Evolutionary conservation across 129 eudicot genomes (phyloP), one percentile per base, ranked within the genome.

Genomic region (Calendula officinalis): DNA sequence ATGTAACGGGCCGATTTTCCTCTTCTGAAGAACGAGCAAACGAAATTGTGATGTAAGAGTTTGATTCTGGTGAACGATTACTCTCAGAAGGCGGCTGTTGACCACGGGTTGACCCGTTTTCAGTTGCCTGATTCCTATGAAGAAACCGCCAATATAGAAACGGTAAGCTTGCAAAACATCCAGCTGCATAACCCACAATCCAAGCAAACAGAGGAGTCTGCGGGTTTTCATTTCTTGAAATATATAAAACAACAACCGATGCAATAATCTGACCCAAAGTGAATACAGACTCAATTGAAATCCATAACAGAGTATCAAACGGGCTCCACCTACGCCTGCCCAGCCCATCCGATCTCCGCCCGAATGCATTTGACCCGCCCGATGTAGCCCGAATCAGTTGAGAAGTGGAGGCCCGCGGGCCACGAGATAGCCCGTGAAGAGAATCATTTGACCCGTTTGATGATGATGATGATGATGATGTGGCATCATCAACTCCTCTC

Each of bases 141-240:
- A 80, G 80, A 78, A 75, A 86, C 11, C 95, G 84, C 90, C 89
- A 83, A 62, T 80, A 86, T 7, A 83, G 53, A 66, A 86, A 75
- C 0, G 95, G 95, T 66, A 86, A 81, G 50, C 80, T 80, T 35
- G 84, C 86, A 15, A 70, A 40, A 75, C 89, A 86, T 17, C 95
- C 95, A 61, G 76, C 78, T 30, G 87, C 77, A 78, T 86, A 86
- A 59, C 95, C 87, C 72, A 83, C 90, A 58, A 86, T 66, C 95
- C 95, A 86, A 45, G 87, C 85, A 81, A 83, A 83, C 71, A 83
- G 64, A 43, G 95, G 95, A n/a, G 95, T 76, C 68, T 75, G 87
- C 3, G 95, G 90, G 37, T 83, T 78, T 69, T 86, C 95, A 55
- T 86, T 66, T 67, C 75, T 66, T 52, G 95, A 83, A 15, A 81